Evolutionary conservation across 306 rosid genomes (phyloP).

Genomic region (Alnus glutinosa): DNA sequence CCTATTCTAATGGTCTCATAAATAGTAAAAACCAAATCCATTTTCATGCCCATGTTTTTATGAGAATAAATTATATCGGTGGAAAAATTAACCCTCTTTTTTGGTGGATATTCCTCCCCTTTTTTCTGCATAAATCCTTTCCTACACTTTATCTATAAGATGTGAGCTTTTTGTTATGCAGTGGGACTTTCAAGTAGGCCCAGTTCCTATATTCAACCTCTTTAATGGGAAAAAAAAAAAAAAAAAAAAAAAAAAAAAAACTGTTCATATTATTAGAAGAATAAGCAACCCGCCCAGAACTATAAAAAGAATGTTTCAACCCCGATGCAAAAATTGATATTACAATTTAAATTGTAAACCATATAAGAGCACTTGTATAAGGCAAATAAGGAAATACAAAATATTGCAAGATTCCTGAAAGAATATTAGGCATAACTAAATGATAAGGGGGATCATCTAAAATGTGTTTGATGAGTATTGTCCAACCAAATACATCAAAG

Average conservation of each 20-base stretch:
- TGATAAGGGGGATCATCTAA: neutral
- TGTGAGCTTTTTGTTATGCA: conserved; percentile 13
- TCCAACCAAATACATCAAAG: no score
- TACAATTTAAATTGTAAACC: neutral
- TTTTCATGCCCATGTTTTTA: neutral
- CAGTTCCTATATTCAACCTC: neutral
- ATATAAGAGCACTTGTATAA: neutral
- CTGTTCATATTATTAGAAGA: neutral
- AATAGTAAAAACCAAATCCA: neutral
- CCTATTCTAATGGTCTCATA: neutral
- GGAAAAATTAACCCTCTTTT: no score
- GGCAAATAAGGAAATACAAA: neutral
- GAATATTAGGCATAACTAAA: conserved; percentile 41
- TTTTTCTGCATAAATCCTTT: neutral
- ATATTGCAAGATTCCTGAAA: neutral
- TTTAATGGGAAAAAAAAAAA: neutral
- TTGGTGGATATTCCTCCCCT: neutral
- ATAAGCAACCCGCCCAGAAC: neutral
- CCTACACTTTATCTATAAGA: neutral
- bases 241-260: neutral
- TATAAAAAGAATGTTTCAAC: neutral
- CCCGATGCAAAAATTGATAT: conserved; percentile 16
- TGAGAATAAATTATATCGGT: no score
- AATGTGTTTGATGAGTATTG: neutral
- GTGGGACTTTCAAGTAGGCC: neutral